Base-by-base conservation (phyloP, 2,329 filamentous ascomycete genomes). In the Arachnopeziza araneosa region DNA sequence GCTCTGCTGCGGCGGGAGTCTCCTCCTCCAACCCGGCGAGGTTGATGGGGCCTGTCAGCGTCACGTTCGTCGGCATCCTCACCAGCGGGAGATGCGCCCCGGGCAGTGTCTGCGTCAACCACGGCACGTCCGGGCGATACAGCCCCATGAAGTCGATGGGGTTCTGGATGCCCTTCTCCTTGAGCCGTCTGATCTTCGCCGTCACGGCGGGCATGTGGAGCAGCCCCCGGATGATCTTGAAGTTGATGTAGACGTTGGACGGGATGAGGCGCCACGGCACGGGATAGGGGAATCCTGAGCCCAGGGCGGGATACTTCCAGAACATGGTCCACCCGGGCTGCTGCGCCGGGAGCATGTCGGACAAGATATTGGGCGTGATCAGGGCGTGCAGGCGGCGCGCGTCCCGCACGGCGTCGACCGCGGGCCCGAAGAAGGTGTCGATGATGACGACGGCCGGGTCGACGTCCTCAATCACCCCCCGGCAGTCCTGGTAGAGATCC, bases 31-130 rank as follows among this genome's bases (percentile, higher is more conserved):
- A 44, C 17, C 36, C 36, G 6, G 36, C 36, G 6, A 44, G 36
- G 17, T 44, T 44, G 21, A 82, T 80, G 0, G 79, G 79, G 0
- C 79, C 79, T 55, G 77, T 79, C 1, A 73, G 68, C 1, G 74
- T 65, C 6, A 80, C 68, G 50, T 79, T 74, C 0, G 67, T 55
- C 0, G 76, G 77, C 1, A 77, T 67, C 2, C 24, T 24, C 10
- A 76, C 62, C 0, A 63, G 24, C 74, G 78, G 64, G 72, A 79
- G 60, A 19, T 66, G 56, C 8, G 58, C 23, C 17, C 53, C 56
- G 22, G 49, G 50, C n/a, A 57, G 44, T 17, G 58, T 54, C 23
- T 57, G 57, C 8, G 72, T 66, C 50, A 68, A 44, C 21, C 66
- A 67, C 7, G 61, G 62, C 21, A 60, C 48, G 21, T 64, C 66